phyloP scores from a whole-genome alignment of 1,284 basidiomycete genomes.

The Sanghuangporus weigelae region DNA sequence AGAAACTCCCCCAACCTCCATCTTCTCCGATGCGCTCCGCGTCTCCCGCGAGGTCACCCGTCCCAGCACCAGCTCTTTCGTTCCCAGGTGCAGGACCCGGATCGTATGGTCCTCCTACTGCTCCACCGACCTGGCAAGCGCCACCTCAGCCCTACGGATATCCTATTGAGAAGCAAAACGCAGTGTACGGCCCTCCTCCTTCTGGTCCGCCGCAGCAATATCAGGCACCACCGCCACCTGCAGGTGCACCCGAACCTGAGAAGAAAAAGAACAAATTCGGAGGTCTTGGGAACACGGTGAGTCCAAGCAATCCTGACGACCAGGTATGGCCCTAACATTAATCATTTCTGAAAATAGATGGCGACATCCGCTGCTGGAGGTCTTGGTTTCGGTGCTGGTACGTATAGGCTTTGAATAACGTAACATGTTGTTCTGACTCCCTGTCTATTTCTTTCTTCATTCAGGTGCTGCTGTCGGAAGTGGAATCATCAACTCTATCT shows the following conservation, averaged over 20 bases:
- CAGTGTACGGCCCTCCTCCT: slow-evolving; percentile 24
- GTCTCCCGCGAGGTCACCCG: slow-evolving; percentile 1
- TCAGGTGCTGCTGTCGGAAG: slow-evolving; percentile 41
- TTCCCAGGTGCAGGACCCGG: slow-evolving; percentile 17
- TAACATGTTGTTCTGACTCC: not conserved
- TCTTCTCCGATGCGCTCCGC: not conserved
- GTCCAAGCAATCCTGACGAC: not conserved
- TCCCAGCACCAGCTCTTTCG: slow-evolving; percentile 14
- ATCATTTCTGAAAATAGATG: slow-evolving; percentile 32
- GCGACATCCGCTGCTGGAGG: slow-evolving; percentile 56
- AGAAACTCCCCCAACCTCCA: slow-evolving; percentile 1
- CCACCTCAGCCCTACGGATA: slow-evolving; percentile 13
- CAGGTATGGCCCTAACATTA: not conserved
- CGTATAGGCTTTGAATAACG: slow-evolving; percentile 15
- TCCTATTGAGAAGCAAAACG: slow-evolving; percentile 22
- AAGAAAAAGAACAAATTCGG: slow-evolving; percentile 60
- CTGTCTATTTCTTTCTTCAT: not conserved
- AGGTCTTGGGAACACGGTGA: slow-evolving; percentile 53
- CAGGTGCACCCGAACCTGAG: slow-evolving; percentile 29
- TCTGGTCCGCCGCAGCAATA: slow-evolving; percentile 29
- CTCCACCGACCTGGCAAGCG: slow-evolving; percentile 22
- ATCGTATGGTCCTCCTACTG: slow-evolving; percentile 9
- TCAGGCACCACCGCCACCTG: slow-evolving; percentile 16
- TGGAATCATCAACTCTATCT: slow-evolving; percentile 42
- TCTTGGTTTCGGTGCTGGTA: slow-evolving; percentile 59